A percentile compares a stretch with the other conserved stretches of the same genome.
phyloP scores from a whole-genome alignment of 2,329 filamentous ascomycete genomes.

The Talaromyces islandicus region DNA sequence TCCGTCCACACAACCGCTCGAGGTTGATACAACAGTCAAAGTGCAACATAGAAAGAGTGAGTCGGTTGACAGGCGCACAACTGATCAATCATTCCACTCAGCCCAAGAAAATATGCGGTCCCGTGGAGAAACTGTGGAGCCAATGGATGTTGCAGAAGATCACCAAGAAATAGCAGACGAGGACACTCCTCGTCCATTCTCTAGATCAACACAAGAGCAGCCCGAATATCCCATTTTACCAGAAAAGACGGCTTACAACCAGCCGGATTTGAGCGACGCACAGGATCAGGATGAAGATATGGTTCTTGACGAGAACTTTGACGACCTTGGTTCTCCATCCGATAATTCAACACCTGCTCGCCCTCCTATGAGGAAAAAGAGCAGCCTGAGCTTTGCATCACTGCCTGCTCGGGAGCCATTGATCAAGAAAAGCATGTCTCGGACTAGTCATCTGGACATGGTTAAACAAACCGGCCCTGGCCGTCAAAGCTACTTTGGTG shows the following conservation, averaged over 20 bases:
- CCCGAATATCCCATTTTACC: slow-evolving; percentile 13
- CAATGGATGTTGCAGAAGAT: slow-evolving; percentile 25
- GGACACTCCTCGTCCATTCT: slow-evolving; percentile 11
- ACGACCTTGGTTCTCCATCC: slow-evolving; percentile 44
- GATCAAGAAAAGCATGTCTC: slow-evolving; percentile 68
- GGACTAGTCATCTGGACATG: slow-evolving; percentile 72
- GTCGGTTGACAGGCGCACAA: slow-evolving; percentile 31
- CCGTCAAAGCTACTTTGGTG: slow-evolving; percentile 68
- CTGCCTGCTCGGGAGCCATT: slow-evolving; percentile 86
- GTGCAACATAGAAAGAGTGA: slow-evolving; percentile 17
- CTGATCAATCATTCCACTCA: slow-evolving; percentile 43
- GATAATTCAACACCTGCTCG: slow-evolving; percentile 46
- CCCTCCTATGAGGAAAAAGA: slow-evolving; percentile 71
- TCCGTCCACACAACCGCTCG: neutral
- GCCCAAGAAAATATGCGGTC: slow-evolving; percentile 34
- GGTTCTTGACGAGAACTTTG: slow-evolving; percentile 30
- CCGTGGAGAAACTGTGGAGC: slow-evolving; percentile 32
- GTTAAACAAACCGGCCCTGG: slow-evolving; percentile 35
- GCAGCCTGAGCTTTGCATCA: slow-evolving; percentile 89
- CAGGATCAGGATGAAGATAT: slow-evolving; percentile 21
- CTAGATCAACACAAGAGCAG: slow-evolving; percentile 9
- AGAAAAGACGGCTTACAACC: slow-evolving; percentile 10
- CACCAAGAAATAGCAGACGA: slow-evolving; percentile 16
- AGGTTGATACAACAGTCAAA: slow-evolving; percentile 15
- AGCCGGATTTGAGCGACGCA: slow-evolving; percentile 12